phyloP scores from a whole-genome alignment of 2,329 filamentous ascomycete genomes.

The Rhexocercosporidium sp. region DNA sequence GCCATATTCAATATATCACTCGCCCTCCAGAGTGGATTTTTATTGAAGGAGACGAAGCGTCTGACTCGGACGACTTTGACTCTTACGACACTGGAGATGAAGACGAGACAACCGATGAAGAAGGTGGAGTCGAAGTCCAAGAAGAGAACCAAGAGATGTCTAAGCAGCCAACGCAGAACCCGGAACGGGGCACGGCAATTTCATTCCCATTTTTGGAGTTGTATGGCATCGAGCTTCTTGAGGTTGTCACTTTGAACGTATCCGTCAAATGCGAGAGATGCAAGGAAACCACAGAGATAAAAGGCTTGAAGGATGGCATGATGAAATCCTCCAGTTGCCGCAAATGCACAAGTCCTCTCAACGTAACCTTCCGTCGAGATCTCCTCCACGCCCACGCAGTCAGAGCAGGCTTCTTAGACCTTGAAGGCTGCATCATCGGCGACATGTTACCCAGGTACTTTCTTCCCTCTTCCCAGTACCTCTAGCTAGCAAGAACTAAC shows the following conservation, averaged over 20 bases:
- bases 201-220: constrained; percentile 81
- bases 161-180: constrained; percentile 28
- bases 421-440: constrained; percentile 73
- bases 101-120: constrained; percentile 42
- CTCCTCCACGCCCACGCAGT: constrained; percentile 75
- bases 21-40: constrained; percentile 76
- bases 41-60: constrained; percentile 49
- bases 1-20: constrained; percentile 74
- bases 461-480: background rate
- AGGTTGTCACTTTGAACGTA: constrained; percentile 69
- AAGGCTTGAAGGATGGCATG: constrained; percentile 62
- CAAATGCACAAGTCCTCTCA: constrained; percentile 61
- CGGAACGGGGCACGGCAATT: constrained; percentile 75
- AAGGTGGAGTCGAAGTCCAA: constrained; percentile 49
- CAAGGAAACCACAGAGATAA: constrained; percentile 73
- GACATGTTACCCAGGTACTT: constrained; percentile 75
- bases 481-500: constrained; percentile 9
- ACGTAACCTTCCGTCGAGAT: constrained; percentile 65
- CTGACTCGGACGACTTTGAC: constrained; percentile 52
- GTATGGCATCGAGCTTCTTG: constrained; percentile 76
- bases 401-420: constrained; percentile 79
- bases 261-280: constrained; percentile 81
- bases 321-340: constrained; percentile 60
- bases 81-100: constrained; percentile 46
- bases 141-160: constrained; percentile 42